A percentile compares a stretch with the other conserved stretches of the same genome.
Conservation (phyloP, 108 stramenopile species). For the Aureococcus anophagefferens region DNA sequence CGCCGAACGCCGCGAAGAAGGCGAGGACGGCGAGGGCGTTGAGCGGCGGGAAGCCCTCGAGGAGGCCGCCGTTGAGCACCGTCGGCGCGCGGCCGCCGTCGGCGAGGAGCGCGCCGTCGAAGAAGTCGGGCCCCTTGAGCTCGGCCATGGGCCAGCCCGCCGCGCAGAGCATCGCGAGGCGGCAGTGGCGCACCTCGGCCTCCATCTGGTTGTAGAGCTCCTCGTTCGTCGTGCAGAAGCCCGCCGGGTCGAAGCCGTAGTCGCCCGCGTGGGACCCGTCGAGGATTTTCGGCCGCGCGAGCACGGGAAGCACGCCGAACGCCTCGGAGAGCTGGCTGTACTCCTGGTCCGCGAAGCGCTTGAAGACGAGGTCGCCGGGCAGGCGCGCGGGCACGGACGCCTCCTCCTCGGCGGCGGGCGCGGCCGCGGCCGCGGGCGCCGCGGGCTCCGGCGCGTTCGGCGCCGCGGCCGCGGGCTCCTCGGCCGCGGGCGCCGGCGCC, state of each 20-base stretch:
- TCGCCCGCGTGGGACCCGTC: conserved; percentile 4
- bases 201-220: conserved; percentile 19
- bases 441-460: no score
- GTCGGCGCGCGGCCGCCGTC: conserved; percentile 51
- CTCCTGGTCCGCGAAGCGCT: no score
- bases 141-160: conserved; percentile 72
- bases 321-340: no score
- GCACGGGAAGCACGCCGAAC: no score
- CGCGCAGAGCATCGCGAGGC: conserved; percentile 76
- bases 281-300: not conserved
- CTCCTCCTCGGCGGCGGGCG: no score
- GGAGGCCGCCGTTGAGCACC: conserved; percentile 46
- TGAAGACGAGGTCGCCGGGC: no score
- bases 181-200: conserved; percentile 78
- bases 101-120: conserved; percentile 1
- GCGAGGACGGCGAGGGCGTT: not conserved
- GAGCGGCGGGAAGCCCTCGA: conserved; percentile 15
- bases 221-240: not conserved
- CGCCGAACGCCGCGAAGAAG: not conserved
- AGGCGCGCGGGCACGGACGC: no score
- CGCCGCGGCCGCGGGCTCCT: no score
- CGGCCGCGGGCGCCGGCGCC: no score
- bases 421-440: no score
- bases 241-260: not conserved
- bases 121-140: conserved; percentile 37